Evolutionary conservation across 2,329 filamentous ascomycete species (phyloP).

Genomic region (Ophioceras dolichostomum): DNA sequence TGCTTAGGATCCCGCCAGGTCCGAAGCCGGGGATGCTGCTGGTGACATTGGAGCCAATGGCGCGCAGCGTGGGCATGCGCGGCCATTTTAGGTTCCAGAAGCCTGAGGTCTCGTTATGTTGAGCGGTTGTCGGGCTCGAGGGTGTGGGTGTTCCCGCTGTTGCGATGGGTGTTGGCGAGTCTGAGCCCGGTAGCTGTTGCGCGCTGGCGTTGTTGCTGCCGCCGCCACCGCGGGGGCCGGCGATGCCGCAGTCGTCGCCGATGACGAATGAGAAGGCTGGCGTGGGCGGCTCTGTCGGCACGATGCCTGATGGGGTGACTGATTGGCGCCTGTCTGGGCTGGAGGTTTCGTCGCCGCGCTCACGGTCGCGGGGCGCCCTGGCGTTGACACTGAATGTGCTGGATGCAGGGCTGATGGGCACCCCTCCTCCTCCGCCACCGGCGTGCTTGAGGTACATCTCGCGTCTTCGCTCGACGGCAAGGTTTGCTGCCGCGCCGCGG

Average conservation of each 20-base stretch:
- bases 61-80: conserved; percentile 1
- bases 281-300: conserved; percentile 31
- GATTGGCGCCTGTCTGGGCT: too few species aligned
- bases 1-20: not conserved
- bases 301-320: too few species aligned
- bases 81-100: conserved; percentile 2
- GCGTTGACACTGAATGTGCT: conserved; percentile 13
- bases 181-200: too few species aligned
- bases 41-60: too few species aligned
- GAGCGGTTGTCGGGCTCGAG: too few species aligned
- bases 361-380: too few species aligned
- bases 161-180: too few species aligned
- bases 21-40: not conserved
- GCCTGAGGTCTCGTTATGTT: not conserved
- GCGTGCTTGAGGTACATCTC: conserved; percentile 23
- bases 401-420: conserved; percentile 24
- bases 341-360: too few species aligned
- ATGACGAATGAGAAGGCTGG: conserved; percentile 42
- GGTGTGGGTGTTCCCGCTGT: too few species aligned
- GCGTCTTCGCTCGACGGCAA: conserved; percentile 32
- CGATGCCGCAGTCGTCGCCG: not conserved
- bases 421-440: conserved; percentile 7
- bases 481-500: conserved; percentile 14
- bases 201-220: too few species aligned
- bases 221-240: too few species aligned